These are phyloP conservation scores for Fusarium sp. DNA, from an alignment of 2,329 filamentous ascomycete genomes.

Conservation along the genomic window DNA sequence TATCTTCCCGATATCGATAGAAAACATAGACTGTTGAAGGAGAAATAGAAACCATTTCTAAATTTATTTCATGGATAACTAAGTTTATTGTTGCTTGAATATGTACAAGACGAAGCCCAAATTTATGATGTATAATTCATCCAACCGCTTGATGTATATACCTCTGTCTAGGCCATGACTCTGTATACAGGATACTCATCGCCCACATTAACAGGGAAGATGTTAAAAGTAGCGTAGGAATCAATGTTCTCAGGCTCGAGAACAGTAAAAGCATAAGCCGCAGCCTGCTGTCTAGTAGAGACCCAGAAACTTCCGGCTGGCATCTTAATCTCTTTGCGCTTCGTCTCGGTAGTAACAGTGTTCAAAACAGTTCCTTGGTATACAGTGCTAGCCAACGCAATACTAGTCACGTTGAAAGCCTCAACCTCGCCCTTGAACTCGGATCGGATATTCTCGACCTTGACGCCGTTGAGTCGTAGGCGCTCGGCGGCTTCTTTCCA, in stretches of 20 bases:
- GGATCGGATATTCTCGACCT: slow-evolving; percentile 39
- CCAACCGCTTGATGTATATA: too few relatives aligned
- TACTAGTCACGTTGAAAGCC: slow-evolving; percentile 38
- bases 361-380: slow-evolving; percentile 46
- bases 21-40: too few relatives aligned
- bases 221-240: slow-evolving; percentile 44
- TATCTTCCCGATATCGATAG: too few relatives aligned
- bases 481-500: slow-evolving; percentile 44
- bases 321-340: slow-evolving; percentile 38
- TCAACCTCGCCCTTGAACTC: slow-evolving; percentile 45
- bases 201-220: slow-evolving; percentile 40
- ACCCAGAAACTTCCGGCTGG: slow-evolving; percentile 48
- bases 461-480: slow-evolving; percentile 41
- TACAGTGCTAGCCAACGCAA: slow-evolving; percentile 18
- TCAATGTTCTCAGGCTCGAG: slow-evolving; percentile 49
- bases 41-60: too few relatives aligned
- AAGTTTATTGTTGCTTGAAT: too few relatives aligned
- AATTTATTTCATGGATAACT: too few relatives aligned
- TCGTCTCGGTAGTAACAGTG: slow-evolving; percentile 37
- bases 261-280: slow-evolving; percentile 45
- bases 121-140: too few relatives aligned
- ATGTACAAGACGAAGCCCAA: too few relatives aligned
- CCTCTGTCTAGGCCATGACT: slow-evolving; percentile 14
- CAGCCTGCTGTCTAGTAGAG: slow-evolving; percentile 45
- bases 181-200: slow-evolving; percentile 50